Conservation (phyloP, 169 alveolate species). For the Cystoisospora suis region DNA sequence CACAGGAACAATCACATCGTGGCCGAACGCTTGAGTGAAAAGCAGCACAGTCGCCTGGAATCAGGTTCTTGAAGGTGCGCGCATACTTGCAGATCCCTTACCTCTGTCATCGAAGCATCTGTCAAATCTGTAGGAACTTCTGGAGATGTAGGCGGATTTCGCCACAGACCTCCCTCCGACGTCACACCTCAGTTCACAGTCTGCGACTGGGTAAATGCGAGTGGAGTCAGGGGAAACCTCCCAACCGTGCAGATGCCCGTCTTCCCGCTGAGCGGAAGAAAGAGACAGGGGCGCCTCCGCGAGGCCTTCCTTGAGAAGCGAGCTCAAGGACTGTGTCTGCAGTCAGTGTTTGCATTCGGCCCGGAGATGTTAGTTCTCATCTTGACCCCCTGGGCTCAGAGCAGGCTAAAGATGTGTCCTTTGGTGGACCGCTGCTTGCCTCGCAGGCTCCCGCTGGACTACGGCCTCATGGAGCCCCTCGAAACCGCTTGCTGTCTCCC, state of each 20-base stretch:
- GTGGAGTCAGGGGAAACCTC: neutral
- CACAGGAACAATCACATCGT: neutral
- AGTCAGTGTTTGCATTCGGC: too few relatives aligned
- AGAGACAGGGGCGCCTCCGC: too few relatives aligned
- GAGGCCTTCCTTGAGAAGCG: too few relatives aligned
- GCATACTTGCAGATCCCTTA: too few relatives aligned
- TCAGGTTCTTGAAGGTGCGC: neutral
- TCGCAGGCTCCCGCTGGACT: too few relatives aligned
- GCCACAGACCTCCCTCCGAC: neutral
- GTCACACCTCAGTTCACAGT: neutral
- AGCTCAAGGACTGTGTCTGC: too few relatives aligned
- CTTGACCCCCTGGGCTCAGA: too few relatives aligned
- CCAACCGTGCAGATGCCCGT: slow-evolving; percentile 2
- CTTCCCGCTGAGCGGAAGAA: neutral
- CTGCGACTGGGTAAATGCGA: neutral
- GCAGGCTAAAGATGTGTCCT: too few relatives aligned
- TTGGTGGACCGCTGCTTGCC: too few relatives aligned
- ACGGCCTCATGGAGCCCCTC: too few relatives aligned
- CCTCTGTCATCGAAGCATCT: slow-evolving; percentile 18
- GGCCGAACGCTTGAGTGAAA: neutral
- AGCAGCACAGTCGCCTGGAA: neutral
- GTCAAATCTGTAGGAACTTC: neutral
- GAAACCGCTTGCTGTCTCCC: too few relatives aligned
- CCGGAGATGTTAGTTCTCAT: too few relatives aligned
- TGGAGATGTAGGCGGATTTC: neutral